Evolutionary conservation across 305 asterid species (phyloP).

Genomic region (Fraxinus floribunda): DNA sequence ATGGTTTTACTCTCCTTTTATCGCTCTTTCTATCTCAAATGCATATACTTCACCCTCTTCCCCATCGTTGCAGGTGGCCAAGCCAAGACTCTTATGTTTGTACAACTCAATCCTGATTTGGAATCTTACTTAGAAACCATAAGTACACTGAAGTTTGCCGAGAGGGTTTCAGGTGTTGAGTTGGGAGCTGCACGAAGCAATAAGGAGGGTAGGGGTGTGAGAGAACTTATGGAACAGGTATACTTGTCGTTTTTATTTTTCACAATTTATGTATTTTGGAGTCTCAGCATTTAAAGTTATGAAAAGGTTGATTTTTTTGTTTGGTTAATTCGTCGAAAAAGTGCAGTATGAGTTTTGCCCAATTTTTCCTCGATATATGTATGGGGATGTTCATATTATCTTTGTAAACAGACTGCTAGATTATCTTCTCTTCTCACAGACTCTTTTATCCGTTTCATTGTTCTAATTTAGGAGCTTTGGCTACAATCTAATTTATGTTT

Average conservation of each 20-base stretch:
- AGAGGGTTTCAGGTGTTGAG: constrained; percentile 96
- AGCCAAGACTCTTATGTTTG: constrained; percentile 97
- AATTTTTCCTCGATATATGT: not conserved
- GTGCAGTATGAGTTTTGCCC: not conserved
- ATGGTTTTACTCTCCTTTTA: not conserved
- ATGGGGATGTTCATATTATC: not conserved
- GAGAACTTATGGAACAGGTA: constrained; percentile 97
- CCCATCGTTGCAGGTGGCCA: constrained; percentile 68
- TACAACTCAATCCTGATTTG: constrained; percentile 92
- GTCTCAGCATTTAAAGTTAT: not conserved
- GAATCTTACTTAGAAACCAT: constrained; percentile 83
- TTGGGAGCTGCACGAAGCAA: constrained; percentile 91
- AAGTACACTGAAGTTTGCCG: constrained; percentile 94
- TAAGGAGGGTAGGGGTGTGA: constrained; percentile 79
- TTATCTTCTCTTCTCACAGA: not conserved
- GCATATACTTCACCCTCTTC: constrained; percentile 1
- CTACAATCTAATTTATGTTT: not conserved
- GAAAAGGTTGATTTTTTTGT: not conserved
- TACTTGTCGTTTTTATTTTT: not conserved
- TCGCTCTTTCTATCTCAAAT: constrained; percentile 21
- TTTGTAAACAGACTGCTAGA: not conserved
- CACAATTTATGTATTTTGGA: not conserved
- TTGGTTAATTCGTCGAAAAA: not conserved
- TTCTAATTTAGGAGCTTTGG: not conserved
- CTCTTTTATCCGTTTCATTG: not conserved